A percentile compares a stretch with the other conserved stretches of the same genome.
These are phyloP conservation scores for Lactifluus piperatus DNA, from an alignment of 768 basidiomycete species.

Conservation along the genomic window DNA sequence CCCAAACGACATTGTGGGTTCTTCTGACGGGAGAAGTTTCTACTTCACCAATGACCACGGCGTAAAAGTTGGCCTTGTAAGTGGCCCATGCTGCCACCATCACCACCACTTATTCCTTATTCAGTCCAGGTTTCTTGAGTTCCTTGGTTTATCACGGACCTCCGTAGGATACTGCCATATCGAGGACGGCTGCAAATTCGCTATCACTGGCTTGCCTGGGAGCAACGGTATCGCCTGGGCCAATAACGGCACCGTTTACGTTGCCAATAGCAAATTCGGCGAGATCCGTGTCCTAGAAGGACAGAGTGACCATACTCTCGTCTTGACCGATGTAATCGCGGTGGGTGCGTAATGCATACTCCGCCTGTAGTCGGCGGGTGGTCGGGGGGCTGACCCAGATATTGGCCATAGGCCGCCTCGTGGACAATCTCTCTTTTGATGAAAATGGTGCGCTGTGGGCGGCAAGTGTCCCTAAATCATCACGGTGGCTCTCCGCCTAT, in stretches of 20 bases:
- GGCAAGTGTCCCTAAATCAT: slow-evolving; percentile 41
- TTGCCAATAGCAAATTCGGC: slow-evolving; percentile 39
- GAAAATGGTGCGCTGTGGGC: slow-evolving; percentile 52
- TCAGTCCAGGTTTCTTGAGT: slow-evolving; percentile 9
- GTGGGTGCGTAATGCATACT: slow-evolving; percentile 35
- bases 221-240: slow-evolving; percentile 52
- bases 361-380: neutral
- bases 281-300: slow-evolving; percentile 45
- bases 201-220: slow-evolving; percentile 38
- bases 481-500: slow-evolving; percentile 34
- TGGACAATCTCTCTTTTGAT: slow-evolving; percentile 60
- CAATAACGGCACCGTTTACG: slow-evolving; percentile 56
- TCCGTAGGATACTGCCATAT: slow-evolving; percentile 60
- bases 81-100: slow-evolving; percentile 18
- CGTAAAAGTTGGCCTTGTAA: slow-evolving; percentile 44
- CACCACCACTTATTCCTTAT: neutral
- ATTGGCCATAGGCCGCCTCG: slow-evolving; percentile 33
- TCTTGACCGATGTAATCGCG: slow-evolving; percentile 42
- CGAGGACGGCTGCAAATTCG: slow-evolving; percentile 52
- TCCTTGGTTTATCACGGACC: slow-evolving; percentile 22
- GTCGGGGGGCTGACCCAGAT: neutral
- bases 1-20: slow-evolving; percentile 68
- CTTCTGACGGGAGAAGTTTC: slow-evolving; percentile 51
- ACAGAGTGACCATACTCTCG: slow-evolving; percentile 50
- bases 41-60: slow-evolving; percentile 64